Evolutionary conservation across 2,329 filamentous ascomycete species (phyloP).

Genomic region (Pleoardoris graminearum): DNA sequence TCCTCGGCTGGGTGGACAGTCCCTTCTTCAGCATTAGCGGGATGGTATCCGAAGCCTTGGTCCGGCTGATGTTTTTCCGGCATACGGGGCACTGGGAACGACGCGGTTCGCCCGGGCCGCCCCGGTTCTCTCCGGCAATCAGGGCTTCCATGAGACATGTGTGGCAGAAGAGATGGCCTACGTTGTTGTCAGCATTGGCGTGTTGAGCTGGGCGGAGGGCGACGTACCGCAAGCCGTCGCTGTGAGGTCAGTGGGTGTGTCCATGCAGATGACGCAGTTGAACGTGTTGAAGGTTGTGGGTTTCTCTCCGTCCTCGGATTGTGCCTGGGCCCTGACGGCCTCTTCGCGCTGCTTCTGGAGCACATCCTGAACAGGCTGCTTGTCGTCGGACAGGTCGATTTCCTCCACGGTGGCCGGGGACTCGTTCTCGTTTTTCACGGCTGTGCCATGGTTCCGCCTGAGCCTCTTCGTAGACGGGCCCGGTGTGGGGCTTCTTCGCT

Average conservation of each 20-base stretch:
- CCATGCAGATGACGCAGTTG: constrained; percentile 67
- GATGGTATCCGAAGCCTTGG: constrained; percentile 48
- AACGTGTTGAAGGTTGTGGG: constrained; percentile 51
- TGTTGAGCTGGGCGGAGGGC: neutral
- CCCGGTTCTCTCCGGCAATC: constrained; percentile 57
- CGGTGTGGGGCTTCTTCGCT: constrained; percentile 25
- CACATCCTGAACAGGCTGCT: constrained; percentile 47
- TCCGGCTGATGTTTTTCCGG: constrained; percentile 49
- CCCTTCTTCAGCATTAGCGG: constrained; percentile 48
- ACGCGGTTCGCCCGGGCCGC: constrained; percentile 48
- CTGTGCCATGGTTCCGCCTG: constrained; percentile 25
- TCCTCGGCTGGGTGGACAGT: constrained; percentile 39
- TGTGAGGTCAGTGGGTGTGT: constrained; percentile 62
- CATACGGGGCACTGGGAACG: constrained; percentile 54
- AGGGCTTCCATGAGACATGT: constrained; percentile 65
- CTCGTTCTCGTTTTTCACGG: neutral
- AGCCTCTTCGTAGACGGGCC: constrained; percentile 40
- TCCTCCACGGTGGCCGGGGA: constrained; percentile 46
- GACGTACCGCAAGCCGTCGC: constrained; percentile 62
- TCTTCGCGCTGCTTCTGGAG: constrained; percentile 59
- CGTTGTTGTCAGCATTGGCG: constrained; percentile 9
- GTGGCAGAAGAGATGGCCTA: constrained; percentile 67
- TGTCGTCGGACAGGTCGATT: constrained; percentile 55
- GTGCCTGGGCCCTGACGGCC: constrained; percentile 52
- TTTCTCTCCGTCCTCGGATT: constrained; percentile 45